phyloP scores from a whole-genome alignment of 345 rosid genomes.

The Lepidium sativum region DNA sequence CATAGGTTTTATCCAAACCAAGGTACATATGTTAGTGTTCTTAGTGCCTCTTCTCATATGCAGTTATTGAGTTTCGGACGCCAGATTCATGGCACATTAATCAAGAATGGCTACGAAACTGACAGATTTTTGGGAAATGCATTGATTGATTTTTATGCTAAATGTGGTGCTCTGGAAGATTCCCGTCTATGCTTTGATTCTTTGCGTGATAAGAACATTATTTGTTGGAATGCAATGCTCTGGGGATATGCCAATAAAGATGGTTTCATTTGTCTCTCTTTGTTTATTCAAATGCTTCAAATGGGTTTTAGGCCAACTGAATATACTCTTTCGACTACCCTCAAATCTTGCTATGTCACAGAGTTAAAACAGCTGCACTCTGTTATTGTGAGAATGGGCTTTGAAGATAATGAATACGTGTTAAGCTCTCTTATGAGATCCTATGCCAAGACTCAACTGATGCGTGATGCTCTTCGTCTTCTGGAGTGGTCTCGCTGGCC shows the following conservation, averaged over 20 bases:
- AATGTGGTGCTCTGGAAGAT: slow-evolving; percentile 46
- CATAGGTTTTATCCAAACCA: slow-evolving; percentile 38
- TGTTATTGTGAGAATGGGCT: slow-evolving; percentile 57
- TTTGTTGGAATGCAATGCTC: slow-evolving; percentile 80
- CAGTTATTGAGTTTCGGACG: slow-evolving; percentile 35
- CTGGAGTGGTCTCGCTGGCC: slow-evolving; percentile 28
- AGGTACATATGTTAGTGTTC: slow-evolving; percentile 45
- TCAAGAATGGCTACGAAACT: slow-evolving; percentile 37
- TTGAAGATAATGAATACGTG: slow-evolving; percentile 48
- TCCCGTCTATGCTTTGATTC: slow-evolving; percentile 49
- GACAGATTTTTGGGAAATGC: slow-evolving; percentile 60
- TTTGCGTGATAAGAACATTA: slow-evolving; percentile 51
- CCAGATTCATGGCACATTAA: slow-evolving; percentile 46
- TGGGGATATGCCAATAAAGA: slow-evolving; percentile 46
- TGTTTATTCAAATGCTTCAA: slow-evolving; percentile 51
- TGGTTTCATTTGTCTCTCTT: slow-evolving; percentile 25
- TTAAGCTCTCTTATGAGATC: slow-evolving; percentile 63
- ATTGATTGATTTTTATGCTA: slow-evolving; percentile 63
- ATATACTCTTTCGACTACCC: slow-evolving; percentile 60
- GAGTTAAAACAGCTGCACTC: slow-evolving; percentile 63
- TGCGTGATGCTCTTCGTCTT: slow-evolving; percentile 47
- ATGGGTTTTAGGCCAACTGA: slow-evolving; percentile 58
- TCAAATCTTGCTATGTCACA: slow-evolving; percentile 29
- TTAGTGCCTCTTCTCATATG: slow-evolving; percentile 39
- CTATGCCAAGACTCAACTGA: slow-evolving; percentile 51